Evolutionary conservation across 805 yeast genomes (phyloP).

Genomic region (Hanseniaspora thailandica): DNA sequence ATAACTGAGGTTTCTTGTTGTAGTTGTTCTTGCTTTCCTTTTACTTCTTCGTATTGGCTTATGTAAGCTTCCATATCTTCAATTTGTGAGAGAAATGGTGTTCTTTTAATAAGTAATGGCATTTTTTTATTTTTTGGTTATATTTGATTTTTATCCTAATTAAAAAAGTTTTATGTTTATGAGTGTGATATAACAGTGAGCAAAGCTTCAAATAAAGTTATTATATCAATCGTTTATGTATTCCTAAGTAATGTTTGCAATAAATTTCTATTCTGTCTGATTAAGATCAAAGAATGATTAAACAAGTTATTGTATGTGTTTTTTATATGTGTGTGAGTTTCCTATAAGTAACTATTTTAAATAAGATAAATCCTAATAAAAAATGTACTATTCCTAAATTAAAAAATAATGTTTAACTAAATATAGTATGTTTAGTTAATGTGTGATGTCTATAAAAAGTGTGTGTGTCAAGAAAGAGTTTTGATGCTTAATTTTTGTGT

Average conservation of each 20-base stretch:
- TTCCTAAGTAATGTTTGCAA: background rate
- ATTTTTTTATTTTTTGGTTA: background rate
- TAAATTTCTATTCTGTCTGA: background rate
- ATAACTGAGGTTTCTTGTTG: slow-evolving; percentile 10
- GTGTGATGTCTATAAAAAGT: background rate
- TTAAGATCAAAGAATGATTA: too few species aligned
- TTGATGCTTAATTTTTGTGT: background rate
- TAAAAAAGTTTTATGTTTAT: background rate
- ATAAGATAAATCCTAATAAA: background rate
- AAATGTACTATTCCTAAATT: background rate
- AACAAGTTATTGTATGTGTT: background rate
- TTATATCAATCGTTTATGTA: background rate
- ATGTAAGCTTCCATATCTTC: slow-evolving; percentile 29
- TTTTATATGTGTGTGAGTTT: background rate
- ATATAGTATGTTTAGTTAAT: background rate
- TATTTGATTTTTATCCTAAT: background rate
- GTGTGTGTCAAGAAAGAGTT: background rate
- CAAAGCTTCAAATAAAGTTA: too few species aligned
- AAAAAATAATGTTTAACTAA: background rate
- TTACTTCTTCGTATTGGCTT: slow-evolving; percentile 22
- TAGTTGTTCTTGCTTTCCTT: slow-evolving; percentile 17
- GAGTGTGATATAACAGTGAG: background rate
- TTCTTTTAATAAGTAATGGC: slow-evolving; percentile 14
- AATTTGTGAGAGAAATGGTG: slow-evolving; percentile 28
- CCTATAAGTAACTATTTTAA: background rate